These are phyloP conservation scores for Telopea speciosissima DNA, from an alignment of 177 flowering plant species.

Conservation along the genomic window DNA sequence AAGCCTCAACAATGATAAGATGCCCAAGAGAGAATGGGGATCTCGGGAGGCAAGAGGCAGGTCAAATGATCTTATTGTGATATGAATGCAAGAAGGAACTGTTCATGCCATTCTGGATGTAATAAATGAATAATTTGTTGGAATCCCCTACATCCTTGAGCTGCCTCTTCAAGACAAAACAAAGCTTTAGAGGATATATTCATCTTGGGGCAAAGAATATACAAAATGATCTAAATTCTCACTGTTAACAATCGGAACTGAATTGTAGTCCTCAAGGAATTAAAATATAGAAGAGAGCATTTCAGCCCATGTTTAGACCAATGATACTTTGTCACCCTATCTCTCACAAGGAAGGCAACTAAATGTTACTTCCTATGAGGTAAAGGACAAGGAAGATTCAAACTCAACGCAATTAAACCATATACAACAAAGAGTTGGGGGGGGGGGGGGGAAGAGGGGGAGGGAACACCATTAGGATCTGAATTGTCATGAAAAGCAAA, in stretches of 20 bases:
- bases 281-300: background rate
- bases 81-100: background rate
- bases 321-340: too few species aligned
- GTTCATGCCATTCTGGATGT: background rate
- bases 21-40: too few species aligned
- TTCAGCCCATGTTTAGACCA: background rate
- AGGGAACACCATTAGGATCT: background rate
- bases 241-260: background rate
- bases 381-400: background rate
- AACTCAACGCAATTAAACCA: background rate
- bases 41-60: too few species aligned
- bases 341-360: too few species aligned
- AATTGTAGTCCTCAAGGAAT: background rate
- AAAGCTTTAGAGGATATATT: background rate
- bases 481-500: background rate
- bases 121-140: too few species aligned
- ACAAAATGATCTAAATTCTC: too few species aligned
- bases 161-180: background rate
- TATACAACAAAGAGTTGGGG: background rate
- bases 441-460: too few species aligned
- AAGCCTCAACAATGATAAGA: background rate
- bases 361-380: background rate
- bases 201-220: background rate
- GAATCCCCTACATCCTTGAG: background rate
- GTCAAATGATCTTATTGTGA: background rate